phyloP scores from a whole-genome alignment of 176 grass and related monocot genomes.

The Musa schizocarpa region DNA sequence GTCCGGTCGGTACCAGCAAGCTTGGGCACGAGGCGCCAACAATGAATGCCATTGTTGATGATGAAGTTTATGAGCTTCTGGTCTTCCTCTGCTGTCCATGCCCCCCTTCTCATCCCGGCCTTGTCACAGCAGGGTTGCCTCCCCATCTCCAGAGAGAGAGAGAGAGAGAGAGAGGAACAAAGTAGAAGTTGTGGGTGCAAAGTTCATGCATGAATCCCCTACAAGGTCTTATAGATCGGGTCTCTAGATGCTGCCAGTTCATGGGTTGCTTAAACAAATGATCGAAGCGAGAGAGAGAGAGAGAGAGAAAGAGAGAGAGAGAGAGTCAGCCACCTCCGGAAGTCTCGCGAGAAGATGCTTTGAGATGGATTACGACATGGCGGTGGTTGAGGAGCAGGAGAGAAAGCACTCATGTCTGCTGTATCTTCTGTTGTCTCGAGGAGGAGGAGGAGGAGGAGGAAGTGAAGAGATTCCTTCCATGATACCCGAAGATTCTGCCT shows the following conservation, averaged over 20 bases:
- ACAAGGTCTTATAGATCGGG: neutral
- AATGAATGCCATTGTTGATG: constrained; percentile 11
- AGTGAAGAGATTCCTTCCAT: neutral
- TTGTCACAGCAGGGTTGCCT: constrained; percentile 19
- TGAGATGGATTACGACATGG: neutral
- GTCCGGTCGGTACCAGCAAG: neutral
- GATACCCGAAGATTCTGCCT: neutral
- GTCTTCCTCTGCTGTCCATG: constrained; percentile 11
- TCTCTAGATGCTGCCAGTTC: constrained; percentile 3
- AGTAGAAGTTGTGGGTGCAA: too few species aligned
- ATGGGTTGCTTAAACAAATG: neutral
- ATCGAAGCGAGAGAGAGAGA: neutral
- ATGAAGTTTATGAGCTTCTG: constrained; percentile 19
- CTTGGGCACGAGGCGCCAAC: constrained; percentile 12
- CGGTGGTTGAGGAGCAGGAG: neutral
- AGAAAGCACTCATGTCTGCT: constrained; percentile 2
- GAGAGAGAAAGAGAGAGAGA: too few species aligned
- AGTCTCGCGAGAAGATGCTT: neutral
- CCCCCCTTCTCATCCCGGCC: constrained; percentile 3
- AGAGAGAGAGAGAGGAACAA: neutral
- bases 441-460: neutral
- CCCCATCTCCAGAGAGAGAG: constrained; percentile 1
- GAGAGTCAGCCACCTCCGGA: neutral
- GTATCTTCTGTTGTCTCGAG: neutral
- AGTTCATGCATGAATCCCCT: too few species aligned